Percentiles rank a stretch among this genome's conserved stretches.
Evolutionary conservation across 2,329 filamentous ascomycete genomes (phyloP).

Genomic region (Arthrobotrys entomopaga): DNA sequence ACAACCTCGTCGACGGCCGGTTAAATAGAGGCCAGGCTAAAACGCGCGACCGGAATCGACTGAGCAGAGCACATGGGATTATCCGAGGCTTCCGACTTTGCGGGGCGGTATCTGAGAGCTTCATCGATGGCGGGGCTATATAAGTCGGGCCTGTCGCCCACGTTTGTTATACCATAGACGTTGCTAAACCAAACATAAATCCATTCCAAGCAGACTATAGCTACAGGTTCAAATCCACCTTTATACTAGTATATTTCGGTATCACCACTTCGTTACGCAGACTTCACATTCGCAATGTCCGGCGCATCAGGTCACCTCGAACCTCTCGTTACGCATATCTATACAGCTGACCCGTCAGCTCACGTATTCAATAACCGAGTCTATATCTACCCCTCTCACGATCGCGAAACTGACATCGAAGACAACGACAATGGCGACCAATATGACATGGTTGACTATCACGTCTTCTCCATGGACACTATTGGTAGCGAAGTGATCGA

Average conservation of each 20-base stretch:
- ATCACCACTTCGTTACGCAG: background rate
- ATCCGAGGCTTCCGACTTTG: conserved; percentile 50
- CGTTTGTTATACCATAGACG: too few species aligned
- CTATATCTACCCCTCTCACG: conserved; percentile 84
- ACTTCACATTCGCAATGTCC: conserved; percentile 24
- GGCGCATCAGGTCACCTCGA: conserved; percentile 56
- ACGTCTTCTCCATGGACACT: conserved; percentile 73
- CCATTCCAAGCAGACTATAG: background rate
- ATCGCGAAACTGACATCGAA: conserved; percentile 76
- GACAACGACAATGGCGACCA: conserved; percentile 83
- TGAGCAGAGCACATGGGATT: conserved; percentile 25
- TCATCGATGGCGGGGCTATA: conserved; percentile 26
- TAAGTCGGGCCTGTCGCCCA: conserved; percentile 2
- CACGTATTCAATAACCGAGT: conserved; percentile 80
- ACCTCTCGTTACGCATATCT: conserved; percentile 78
- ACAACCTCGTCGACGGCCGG: conserved; percentile 19
- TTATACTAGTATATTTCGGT: background rate
- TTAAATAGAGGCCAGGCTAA: conserved; percentile 40
- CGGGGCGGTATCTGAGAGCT: conserved; percentile 45
- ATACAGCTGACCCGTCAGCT: conserved; percentile 82
- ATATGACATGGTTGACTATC: conserved; percentile 86
- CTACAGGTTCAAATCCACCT: background rate
- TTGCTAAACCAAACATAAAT: background rate
- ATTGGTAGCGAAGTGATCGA: conserved; percentile 72
- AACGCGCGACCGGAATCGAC: conserved; percentile 31